Evolutionary conservation across 139 green algal species (phyloP).

Genomic region (Eudorina sp.): DNA sequence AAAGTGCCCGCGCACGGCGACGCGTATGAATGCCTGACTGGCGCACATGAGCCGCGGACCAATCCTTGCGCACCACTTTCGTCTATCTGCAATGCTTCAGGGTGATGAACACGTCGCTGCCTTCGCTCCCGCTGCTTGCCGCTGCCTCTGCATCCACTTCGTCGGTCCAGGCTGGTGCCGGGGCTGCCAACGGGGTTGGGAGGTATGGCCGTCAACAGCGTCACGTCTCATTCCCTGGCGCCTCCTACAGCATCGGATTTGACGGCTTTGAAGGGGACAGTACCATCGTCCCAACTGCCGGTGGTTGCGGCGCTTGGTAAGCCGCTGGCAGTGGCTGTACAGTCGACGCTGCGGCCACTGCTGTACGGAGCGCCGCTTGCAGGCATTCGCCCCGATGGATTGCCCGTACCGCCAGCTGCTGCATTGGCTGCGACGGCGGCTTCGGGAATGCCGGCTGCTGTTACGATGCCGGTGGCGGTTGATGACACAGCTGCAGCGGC

Average conservation of each 20-base stretch:
- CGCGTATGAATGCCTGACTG: no score
- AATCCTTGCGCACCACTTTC: not conserved
- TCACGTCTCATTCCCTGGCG: conserved; percentile 6
- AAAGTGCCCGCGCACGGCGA: no score
- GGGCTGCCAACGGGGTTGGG: conserved; percentile 10
- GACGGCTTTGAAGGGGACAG: conserved; percentile 1
- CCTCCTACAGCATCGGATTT: not conserved
- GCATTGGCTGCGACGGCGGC: conserved; percentile 11
- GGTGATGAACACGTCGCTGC: conserved; percentile 12
- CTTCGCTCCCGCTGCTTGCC: conserved; percentile 33
- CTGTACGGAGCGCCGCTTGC: not conserved
- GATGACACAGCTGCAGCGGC: not conserved
- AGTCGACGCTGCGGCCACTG: not conserved
- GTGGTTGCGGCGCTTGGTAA: conserved; percentile 30
- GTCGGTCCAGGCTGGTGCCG: conserved; percentile 22
- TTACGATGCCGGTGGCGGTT: not conserved
- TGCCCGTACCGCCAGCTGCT: conserved; percentile 10
- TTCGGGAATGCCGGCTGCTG: not conserved
- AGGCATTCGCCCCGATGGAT: not conserved
- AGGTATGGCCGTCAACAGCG: conserved; percentile 12
- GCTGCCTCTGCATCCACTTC: conserved; percentile 24
- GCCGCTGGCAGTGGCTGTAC: not conserved
- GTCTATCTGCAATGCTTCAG: conserved; percentile 2
- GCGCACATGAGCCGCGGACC: no score
- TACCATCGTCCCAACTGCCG: not conserved